phyloP scores from a whole-genome alignment of 169 alveolate species.

The Sarcocystis neurona region DNA sequence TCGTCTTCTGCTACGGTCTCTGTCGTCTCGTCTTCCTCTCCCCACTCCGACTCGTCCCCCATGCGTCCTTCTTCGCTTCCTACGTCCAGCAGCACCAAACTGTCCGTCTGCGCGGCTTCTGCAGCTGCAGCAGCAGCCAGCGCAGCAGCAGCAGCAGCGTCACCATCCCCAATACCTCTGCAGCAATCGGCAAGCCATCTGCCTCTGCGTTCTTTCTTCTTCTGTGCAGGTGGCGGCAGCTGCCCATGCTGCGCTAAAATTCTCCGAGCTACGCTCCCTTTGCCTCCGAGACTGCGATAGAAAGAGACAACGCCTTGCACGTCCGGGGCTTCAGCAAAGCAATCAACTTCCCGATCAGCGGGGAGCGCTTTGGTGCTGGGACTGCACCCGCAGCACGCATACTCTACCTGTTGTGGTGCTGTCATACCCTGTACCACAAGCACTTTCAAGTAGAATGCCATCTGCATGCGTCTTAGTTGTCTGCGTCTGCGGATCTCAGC shows the following conservation, averaged over 20 bases:
- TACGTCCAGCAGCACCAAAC: background rate
- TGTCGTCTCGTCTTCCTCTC: background rate
- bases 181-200: no score
- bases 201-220: no score
- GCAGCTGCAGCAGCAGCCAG: background rate
- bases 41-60: background rate
- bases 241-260: background rate
- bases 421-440: background rate
- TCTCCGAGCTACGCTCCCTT: background rate
- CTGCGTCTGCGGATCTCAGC: background rate
- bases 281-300: background rate
- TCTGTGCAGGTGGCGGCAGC: background rate
- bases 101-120: background rate
- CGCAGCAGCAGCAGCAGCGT: no score
- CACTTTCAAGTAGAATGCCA: background rate
- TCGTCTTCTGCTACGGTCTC: background rate
- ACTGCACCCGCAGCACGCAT: background rate
- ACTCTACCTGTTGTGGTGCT: background rate
- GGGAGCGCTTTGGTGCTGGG: background rate
- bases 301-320: background rate
- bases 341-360: background rate
- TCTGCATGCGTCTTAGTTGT: background rate
- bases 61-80: background rate
- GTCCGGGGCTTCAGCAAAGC: background rate
- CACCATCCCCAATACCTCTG: no score